Conservation (phyloP, 805 yeast species). For the Dipodascus geniculatus region DNA sequence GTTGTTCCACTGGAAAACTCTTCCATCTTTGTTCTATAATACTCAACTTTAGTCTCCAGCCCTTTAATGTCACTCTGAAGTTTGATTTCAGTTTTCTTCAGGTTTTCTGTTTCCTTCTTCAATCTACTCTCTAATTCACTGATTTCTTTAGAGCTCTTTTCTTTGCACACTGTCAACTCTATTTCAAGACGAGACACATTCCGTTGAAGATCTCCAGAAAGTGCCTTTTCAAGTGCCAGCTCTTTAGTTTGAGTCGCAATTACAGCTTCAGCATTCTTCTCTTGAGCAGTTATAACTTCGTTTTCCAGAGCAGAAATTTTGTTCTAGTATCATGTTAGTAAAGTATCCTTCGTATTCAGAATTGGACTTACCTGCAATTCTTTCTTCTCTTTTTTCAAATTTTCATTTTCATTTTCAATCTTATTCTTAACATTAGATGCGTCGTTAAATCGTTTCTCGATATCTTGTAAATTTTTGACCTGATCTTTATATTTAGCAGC, state of each 20-base stretch:
- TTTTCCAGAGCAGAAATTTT: slow-evolving; percentile 13
- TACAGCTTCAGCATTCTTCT: slow-evolving; percentile 19
- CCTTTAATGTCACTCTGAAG: slow-evolving; percentile 23
- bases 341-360: no score
- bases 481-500: slow-evolving; percentile 27
- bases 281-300: slow-evolving; percentile 20
- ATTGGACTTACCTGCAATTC: neutral
- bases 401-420: slow-evolving; percentile 8
- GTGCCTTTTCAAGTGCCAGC: slow-evolving; percentile 17
- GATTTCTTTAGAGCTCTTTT: slow-evolving; percentile 20
- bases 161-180: slow-evolving; percentile 23
- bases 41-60: slow-evolving; percentile 65
- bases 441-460: slow-evolving; percentile 14
- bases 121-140: slow-evolving; percentile 18
- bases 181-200: slow-evolving; percentile 25
- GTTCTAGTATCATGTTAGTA: slow-evolving; percentile 6
- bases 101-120: slow-evolving; percentile 22
- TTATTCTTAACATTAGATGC: slow-evolving; percentile 9
- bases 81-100: slow-evolving; percentile 16
- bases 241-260: slow-evolving; percentile 21
- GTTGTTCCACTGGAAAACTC: slow-evolving; percentile 19
- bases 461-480: slow-evolving; percentile 11
- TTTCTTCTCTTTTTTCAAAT: slow-evolving; percentile 7
- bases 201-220: slow-evolving; percentile 17
- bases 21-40: slow-evolving; percentile 52